Percentiles rank a stretch among this genome's conserved stretches.
These are phyloP conservation scores for Rickenella mellea DNA, from an alignment of 768 basidiomycete species.

Conservation along the genomic window DNA sequence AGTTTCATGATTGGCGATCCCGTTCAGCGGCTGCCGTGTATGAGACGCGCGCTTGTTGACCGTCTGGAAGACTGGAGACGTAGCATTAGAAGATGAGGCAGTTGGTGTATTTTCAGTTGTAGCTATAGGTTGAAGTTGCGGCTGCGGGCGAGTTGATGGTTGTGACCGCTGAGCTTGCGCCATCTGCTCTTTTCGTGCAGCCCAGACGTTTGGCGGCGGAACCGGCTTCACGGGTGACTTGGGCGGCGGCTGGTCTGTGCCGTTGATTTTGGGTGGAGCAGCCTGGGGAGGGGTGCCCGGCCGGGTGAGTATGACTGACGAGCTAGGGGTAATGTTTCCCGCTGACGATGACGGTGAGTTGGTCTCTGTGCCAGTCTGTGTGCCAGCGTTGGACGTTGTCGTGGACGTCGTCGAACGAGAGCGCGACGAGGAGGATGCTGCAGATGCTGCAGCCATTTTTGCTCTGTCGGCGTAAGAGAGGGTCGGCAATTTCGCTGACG, in stretches of 20 bases:
- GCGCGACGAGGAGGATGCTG: slow-evolving; percentile 5
- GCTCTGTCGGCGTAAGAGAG: slow-evolving; percentile 53
- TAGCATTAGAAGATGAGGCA: slow-evolving; percentile 5
- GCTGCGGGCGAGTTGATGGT: slow-evolving; percentile 8
- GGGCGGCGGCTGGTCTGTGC: slow-evolving; percentile 11
- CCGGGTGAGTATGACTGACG: too few species aligned
- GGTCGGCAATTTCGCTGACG: slow-evolving; percentile 23
- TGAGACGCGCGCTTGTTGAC: neutral
- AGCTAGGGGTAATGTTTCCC: slow-evolving; percentile 4
- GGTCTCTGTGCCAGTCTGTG: neutral
- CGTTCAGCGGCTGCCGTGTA: slow-evolving; percentile 1
- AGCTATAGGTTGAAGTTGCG: slow-evolving; percentile 6
- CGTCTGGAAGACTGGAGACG: slow-evolving; percentile 7
- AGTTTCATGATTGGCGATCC: neutral
- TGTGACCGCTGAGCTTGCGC: slow-evolving; percentile 15
- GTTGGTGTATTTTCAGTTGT: slow-evolving; percentile 4
- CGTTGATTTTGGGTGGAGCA: slow-evolving; percentile 12
- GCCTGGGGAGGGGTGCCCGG: too few species aligned
- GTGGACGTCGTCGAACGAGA: slow-evolving; percentile 1
- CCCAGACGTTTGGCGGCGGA: slow-evolving; percentile 31
- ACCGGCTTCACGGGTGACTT: slow-evolving; percentile 11
- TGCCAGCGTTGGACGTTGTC: slow-evolving; percentile 2
- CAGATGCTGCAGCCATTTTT: slow-evolving; percentile 29
- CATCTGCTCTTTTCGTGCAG: slow-evolving; percentile 31
- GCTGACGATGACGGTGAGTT: slow-evolving; percentile 19